phyloP scores from a whole-genome alignment of 257 asterid genomes.

The Solanum appendiculatum region DNA sequence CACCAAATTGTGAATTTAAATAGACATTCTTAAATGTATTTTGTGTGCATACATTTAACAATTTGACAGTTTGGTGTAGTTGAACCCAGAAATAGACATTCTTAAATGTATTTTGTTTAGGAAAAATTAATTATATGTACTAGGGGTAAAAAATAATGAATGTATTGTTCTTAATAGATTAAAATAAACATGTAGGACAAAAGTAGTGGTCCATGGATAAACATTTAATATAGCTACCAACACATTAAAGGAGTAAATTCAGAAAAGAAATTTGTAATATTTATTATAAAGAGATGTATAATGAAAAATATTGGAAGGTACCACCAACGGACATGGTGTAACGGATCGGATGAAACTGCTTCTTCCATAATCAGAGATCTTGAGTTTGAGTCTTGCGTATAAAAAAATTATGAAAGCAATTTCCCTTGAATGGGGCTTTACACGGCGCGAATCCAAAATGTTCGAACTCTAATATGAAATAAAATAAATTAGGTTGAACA shows the following conservation, averaged over 20 bases:
- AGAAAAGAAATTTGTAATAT: background rate
- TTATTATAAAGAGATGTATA: background rate
- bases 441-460: too few relatives aligned
- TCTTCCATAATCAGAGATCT: fast-evolving
- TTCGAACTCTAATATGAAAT: too few relatives aligned
- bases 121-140: background rate
- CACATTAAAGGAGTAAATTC: background rate
- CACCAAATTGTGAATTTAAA: background rate
- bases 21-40: background rate
- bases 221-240: background rate
- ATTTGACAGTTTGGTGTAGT: background rate
- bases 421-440: too few relatives aligned
- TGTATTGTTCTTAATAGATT: background rate
- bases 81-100: background rate
- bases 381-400: fast-evolving
- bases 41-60: background rate
- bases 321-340: too few relatives aligned
- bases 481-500: too few relatives aligned
- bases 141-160: background rate
- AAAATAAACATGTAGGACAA: background rate
- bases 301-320: background rate
- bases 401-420: too few relatives aligned
- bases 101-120: background rate
- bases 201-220: background rate
- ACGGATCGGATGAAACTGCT: fast-evolving